Conservation (phyloP, 2,329 filamentous ascomycete species). For the Lachnellula suecica region DNA sequence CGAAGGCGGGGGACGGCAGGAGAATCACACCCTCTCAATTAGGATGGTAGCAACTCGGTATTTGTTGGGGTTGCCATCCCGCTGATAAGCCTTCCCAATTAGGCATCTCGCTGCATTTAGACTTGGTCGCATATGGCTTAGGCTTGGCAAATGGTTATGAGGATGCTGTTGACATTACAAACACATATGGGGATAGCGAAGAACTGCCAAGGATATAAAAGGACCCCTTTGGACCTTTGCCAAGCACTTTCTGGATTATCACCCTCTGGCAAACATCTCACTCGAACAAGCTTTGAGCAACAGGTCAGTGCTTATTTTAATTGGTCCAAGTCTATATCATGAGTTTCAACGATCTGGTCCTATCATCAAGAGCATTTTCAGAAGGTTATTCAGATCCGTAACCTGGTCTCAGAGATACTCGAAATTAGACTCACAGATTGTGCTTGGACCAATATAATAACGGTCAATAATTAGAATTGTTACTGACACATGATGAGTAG, state of each 20-base stretch:
- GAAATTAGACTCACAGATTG: not conserved
- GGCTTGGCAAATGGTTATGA: not conserved
- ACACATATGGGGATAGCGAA: not conserved
- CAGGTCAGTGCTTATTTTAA: not conserved
- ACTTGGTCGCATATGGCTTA: not conserved
- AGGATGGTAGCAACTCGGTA: not conserved
- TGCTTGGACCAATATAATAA: not conserved
- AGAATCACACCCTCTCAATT: not conserved
- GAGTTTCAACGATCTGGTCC: not conserved
- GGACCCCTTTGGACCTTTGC: not conserved
- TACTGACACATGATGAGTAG: conserved; percentile 4
- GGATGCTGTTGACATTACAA: not conserved
- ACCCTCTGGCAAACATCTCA: not conserved
- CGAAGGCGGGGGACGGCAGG: not conserved
- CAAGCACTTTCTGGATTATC: not conserved
- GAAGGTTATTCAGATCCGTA: not conserved
- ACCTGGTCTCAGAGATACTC: not conserved
- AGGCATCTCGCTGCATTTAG: not conserved
- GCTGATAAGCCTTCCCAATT: not conserved
- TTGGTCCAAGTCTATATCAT: not conserved
- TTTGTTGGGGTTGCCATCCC: not conserved
- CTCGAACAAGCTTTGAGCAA: not conserved
- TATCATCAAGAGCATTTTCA: not conserved
- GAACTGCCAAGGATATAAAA: not conserved
- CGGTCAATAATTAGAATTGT: not conserved